Evolutionary conservation across 495 filamentous ascomycete genomes (phyloP).

Genomic region (Neurospora sp.): DNA sequence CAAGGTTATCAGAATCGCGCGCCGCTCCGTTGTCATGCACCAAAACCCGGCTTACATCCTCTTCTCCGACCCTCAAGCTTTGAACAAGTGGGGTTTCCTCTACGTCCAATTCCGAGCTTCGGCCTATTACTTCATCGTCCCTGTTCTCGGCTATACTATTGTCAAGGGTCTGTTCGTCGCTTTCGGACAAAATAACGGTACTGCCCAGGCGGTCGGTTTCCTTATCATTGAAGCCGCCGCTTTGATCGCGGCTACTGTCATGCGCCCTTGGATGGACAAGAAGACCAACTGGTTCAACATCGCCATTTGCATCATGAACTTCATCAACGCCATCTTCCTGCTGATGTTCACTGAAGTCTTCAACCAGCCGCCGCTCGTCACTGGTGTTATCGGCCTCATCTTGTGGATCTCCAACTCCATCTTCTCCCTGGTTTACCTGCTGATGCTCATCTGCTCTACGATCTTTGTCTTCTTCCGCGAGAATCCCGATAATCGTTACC

Average conservation of each 20-base stretch:
- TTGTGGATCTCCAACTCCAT: conserved; percentile 87
- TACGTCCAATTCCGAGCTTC: conserved; percentile 97
- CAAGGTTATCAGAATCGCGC: conserved; percentile 86
- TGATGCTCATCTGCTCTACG: conserved; percentile 82
- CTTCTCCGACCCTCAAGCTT: conserved; percentile 82
- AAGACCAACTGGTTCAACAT: conserved; percentile 98
- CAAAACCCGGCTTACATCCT: conserved; percentile 97
- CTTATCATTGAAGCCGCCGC: conserved; percentile 76
- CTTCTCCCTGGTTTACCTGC: conserved; percentile 73
- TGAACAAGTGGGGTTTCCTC: conserved; percentile 98
- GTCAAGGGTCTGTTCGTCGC: conserved; percentile 88
- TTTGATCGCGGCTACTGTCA: conserved; percentile 66
- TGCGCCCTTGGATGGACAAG: conserved; percentile 99
- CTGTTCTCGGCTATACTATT: conserved; percentile 65
- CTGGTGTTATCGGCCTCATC: conserved; percentile 89
- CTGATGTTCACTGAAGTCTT: conserved; percentile 78
- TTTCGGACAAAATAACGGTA: conserved; percentile 62
- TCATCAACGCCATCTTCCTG: conserved; percentile 80
- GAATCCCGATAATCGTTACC: conserved; percentile 92
- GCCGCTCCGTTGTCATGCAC: conserved; percentile 84
- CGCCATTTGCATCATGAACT: conserved; percentile 80
- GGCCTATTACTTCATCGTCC: conserved; percentile 94
- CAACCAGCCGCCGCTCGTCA: conserved; percentile 80
- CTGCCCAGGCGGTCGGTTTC: conserved; percentile 73
- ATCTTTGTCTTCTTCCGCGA: conserved; percentile 79